Percentiles rank a stretch among this genome's conserved stretches.
These are phyloP conservation scores for Helicocarpus griseus DNA, from an alignment of 2,329 filamentous ascomycete genomes.

Conservation along the genomic window DNA sequence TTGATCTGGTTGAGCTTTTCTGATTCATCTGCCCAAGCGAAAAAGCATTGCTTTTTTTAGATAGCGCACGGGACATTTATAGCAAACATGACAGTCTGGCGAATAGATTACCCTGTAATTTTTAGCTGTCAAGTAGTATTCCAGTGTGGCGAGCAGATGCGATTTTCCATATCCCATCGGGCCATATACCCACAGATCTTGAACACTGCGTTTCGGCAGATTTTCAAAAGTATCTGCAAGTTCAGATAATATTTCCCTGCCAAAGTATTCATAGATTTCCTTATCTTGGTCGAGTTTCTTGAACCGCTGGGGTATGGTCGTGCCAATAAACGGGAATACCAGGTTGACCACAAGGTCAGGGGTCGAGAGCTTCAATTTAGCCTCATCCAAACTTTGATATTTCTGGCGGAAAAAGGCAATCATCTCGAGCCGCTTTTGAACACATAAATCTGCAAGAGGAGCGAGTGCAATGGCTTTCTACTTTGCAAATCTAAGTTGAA, in stretches of 20 bases:
- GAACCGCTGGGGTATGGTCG: not conserved
- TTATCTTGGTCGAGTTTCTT: not conserved
- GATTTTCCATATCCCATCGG: too few species aligned
- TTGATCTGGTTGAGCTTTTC: too few species aligned
- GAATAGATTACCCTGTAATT: too few species aligned
- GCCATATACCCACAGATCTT: too few species aligned
- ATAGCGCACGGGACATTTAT: too few species aligned
- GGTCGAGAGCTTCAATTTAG: not conserved
- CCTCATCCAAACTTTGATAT: not conserved
- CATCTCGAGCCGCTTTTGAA: not conserved
- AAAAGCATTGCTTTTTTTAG: too few species aligned
- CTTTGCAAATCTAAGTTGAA: not conserved
- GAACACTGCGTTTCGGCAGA: not conserved
- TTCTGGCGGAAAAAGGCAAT: not conserved
- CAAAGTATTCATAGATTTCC: not conserved
- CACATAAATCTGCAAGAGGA: not conserved
- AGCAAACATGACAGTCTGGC: too few species aligned
- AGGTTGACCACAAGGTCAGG: not conserved
- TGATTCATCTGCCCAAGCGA: too few species aligned
- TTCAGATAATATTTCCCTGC: not conserved
- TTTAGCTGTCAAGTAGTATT: too few species aligned
- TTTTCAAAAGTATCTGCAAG: not conserved
- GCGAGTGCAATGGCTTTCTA: not conserved
- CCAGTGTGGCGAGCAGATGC: too few species aligned
- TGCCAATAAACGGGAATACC: not conserved